Conservation (phyloP, 1,139 yeast genomes). For the Candida gigantensis region DNA sequence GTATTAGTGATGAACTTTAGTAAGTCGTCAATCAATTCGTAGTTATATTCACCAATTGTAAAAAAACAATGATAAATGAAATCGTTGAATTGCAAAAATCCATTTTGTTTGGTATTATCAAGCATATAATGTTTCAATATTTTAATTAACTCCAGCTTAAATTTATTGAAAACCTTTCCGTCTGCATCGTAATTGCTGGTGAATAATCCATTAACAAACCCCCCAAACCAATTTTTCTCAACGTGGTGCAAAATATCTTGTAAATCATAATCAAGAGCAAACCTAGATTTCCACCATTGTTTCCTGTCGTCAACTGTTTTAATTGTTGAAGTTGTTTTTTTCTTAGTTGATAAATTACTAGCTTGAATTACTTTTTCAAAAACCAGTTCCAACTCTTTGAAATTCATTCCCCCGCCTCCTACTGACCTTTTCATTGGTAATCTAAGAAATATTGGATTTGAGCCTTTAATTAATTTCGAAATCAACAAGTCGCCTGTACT, state of each 20-base stretch:
- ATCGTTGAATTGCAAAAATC: slow-evolving; percentile 46
- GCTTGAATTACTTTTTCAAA: slow-evolving; percentile 53
- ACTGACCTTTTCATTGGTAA: slow-evolving; percentile 62
- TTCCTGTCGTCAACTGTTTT: slow-evolving; percentile 63
- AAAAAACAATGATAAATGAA: slow-evolving; percentile 54
- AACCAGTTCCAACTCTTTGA: slow-evolving; percentile 46
- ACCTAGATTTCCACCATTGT: slow-evolving; percentile 78
- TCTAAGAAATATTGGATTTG: slow-evolving; percentile 50
- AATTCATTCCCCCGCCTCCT: slow-evolving; percentile 36
- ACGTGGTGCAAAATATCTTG: slow-evolving; percentile 55
- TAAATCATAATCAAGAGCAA: slow-evolving; percentile 59
- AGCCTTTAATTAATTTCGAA: slow-evolving; percentile 40
- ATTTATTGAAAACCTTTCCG: slow-evolving; percentile 34
- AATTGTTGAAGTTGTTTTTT: slow-evolving; percentile 49
- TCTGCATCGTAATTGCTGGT: slow-evolving; percentile 26
- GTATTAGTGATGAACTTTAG: slow-evolving; percentile 62
- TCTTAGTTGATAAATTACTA: slow-evolving; percentile 63
- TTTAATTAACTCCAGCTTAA: slow-evolving; percentile 34
- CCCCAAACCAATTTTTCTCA: slow-evolving; percentile 79
- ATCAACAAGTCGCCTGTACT: slow-evolving; percentile 59
- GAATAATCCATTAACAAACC: slow-evolving; percentile 66
- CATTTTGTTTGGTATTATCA: slow-evolving; percentile 22
- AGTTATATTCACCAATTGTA: slow-evolving; percentile 33
- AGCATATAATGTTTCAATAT: slow-evolving; percentile 37
- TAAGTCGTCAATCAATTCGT: slow-evolving; percentile 52